Conservation (phyloP, 345 rosid species). For the Rhodamnia argentea region DNA sequence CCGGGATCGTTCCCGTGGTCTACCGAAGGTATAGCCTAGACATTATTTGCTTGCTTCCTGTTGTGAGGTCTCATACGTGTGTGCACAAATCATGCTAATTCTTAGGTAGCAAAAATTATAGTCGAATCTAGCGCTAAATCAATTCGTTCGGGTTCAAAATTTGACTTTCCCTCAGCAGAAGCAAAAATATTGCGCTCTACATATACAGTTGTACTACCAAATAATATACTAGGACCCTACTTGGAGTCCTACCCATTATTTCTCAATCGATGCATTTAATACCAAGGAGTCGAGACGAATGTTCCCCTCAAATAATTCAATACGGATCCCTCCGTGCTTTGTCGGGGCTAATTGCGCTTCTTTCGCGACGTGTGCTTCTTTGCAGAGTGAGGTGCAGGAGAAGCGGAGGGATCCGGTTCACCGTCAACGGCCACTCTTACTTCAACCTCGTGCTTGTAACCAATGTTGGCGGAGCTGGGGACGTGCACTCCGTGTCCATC, state of each 20-base stretch:
- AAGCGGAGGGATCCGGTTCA: conserved; percentile 65
- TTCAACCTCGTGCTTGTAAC: conserved; percentile 63
- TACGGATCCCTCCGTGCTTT: background rate
- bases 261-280: background rate
- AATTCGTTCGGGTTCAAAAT: background rate
- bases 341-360: background rate
- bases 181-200: background rate
- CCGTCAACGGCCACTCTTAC: conserved; percentile 72
- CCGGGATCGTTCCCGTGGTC: conserved; percentile 64
- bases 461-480: conserved; percentile 77
- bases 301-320: background rate
- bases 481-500: conserved; percentile 47
- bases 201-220: background rate
- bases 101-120: background rate
- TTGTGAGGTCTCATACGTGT: background rate
- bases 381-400: conserved; percentile 56
- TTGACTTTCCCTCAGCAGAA: background rate
- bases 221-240: background rate
- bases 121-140: background rate
- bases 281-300: background rate
- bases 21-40: conserved; percentile 43
- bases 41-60: background rate
- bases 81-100: background rate
- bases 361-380: background rate
- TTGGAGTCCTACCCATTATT: background rate